Base-by-base conservation (phyloP, 345 rosid genomes). In the Adansonia digitata region DNA sequence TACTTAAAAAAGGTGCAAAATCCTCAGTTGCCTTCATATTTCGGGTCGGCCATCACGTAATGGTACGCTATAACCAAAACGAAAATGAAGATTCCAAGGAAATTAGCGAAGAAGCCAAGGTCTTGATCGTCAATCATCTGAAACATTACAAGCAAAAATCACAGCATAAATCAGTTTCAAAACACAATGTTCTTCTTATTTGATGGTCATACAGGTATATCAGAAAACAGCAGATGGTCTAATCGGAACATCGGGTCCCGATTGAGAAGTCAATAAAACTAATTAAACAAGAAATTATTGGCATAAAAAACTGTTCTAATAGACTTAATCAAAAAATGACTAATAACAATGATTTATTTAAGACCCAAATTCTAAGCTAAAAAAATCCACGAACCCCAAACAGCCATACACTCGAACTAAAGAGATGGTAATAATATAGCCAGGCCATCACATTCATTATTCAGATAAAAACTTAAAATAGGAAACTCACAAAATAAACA, bases 81-180 rank as follows among this genome's bases (percentile, higher is more conserved):
- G 69, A 91, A 94, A 60, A 92, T 86, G 78, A 88, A 92, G 56
- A 88, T 82, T 81, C 97, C 97, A 56, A 92, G 92, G 79, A 91
- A 84, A 79, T 88, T 92, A 83, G 90, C 88, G 18, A 88, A 84
- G 77, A 92, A 91, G 18, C 95, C 93, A 42, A 92, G 84, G 56
- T 84, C 92, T 75, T 84, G 92, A 83, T 94, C 94, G 68, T 88
- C 94, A 35, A 92, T 69, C 97, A 94, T 94, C 98, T 91, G 95
- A 88, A 83, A 40, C 69, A 75, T 40, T 56, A 79, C 35, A 74
- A 60, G 57, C 26, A 69, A 69, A 56, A 40, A 55, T 4, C 35
- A 35, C 22, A 48, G 17, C 42, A 53, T 0, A 55, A 22, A 72
- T 56, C 75, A 56, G 63, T 29, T 46, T 46, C 53, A 26, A 22